Base-by-base conservation (phyloP, 2,329 filamentous ascomycete species). In the Aspergillus novoparasiticus region DNA sequence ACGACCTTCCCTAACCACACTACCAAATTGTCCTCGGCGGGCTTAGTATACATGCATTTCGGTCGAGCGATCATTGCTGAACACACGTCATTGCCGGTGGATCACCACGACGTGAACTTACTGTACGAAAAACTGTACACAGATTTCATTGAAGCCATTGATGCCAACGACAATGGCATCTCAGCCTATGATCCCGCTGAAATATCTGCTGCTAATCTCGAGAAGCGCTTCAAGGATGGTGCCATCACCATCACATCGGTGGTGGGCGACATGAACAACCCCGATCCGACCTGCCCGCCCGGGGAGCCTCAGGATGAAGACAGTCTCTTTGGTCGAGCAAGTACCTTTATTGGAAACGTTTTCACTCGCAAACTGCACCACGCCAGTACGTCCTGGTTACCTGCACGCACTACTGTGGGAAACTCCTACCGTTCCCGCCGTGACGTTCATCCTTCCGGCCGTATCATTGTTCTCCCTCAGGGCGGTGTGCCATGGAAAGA, bases 151-250 rank as follows among this genome's bases (percentile, higher is more conserved):
- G 95, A 99, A 83, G 93, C 95, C 2, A 89, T 99, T 61, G 95
- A 99, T 79, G 95, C 94, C 62, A 94, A 99, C 80, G 95, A 99
- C 84, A 99, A 99, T 78, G 95, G 95, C 69, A 90, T 99, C 75
- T 89, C 89, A 30, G 86, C 84, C 63, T 96, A 96, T 80, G 92
- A 97, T 75, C 84, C 90, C 32, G 84, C 85, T 28, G 88, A 84
- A 36, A 76, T 97, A 21, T 80, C 86, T 34, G 85, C 88, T 34
- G 91, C 92, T 0, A 90, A 90, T 4, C 79, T 97, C 48, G 82
- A 91, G 78, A 95, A 94, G 83, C 89, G 89, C 70, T 97, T 96
- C 82, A 90, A 89, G 71, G 86, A 94, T 73, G 90, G 91, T 63
- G 91, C 89, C 57, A 94, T 97, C 81, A 90, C 87, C 57, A 88